phyloP scores from a whole-genome alignment of 1,139 yeast species.

The Suhomyces yuchorum region DNA sequence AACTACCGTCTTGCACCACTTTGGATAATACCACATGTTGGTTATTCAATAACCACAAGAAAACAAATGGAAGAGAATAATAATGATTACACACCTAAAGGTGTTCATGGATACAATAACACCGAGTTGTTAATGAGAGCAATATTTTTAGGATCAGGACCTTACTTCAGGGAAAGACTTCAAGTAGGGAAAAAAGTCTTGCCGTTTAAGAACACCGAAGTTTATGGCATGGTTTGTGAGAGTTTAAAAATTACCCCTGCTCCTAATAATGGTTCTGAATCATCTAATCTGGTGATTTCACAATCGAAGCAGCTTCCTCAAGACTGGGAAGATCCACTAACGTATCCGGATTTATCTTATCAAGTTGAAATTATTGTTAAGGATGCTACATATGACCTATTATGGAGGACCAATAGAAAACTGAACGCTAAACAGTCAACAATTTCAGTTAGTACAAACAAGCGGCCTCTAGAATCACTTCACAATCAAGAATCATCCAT shows the following conservation, averaged over 20 bases:
- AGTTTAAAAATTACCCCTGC: constrained; percentile 59
- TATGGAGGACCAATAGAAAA: constrained; percentile 30
- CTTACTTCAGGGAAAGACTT: constrained; percentile 54
- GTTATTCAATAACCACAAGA: constrained; percentile 73
- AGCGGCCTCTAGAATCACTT: constrained; percentile 32
- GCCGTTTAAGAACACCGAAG: constrained; percentile 73
- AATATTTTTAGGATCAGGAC: constrained; percentile 77
- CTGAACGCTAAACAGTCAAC: constrained; percentile 17
- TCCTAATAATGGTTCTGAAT: constrained; percentile 58
- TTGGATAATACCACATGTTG: constrained; percentile 82
- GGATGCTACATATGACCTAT: constrained; percentile 54
- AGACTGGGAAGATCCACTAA: constrained; percentile 56
- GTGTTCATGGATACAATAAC: constrained; percentile 85
- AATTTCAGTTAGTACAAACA: constrained; percentile 23
- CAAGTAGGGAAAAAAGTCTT: constrained; percentile 36
- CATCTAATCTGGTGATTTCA: constrained; percentile 23
- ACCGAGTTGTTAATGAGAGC: constrained; percentile 82
- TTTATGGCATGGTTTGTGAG: constrained; percentile 76
- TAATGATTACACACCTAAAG: constrained; percentile 60
- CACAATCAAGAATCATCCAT: constrained; percentile 28
- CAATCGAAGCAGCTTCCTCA: constrained; percentile 37
- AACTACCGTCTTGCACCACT: constrained; percentile 74
- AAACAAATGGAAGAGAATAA: constrained; percentile 53
- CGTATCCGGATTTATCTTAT: constrained; percentile 62
- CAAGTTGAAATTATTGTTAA: constrained; percentile 48